Conservation (phyloP, 169 alveolate species). For the Besnoitia besnoiti region DNA sequence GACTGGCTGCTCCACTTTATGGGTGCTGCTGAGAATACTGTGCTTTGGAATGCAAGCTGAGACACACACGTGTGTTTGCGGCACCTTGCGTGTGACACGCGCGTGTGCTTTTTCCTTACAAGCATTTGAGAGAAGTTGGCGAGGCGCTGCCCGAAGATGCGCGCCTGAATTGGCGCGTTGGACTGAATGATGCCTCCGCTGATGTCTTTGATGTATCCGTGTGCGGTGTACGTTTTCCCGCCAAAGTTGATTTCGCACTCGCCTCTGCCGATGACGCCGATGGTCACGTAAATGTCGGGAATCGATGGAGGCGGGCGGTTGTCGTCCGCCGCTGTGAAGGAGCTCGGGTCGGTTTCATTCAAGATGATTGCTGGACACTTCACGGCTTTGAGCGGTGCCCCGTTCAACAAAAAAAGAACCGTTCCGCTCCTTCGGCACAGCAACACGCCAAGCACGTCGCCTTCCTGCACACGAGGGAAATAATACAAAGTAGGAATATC, state of each 20-base stretch:
- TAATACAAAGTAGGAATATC: background rate
- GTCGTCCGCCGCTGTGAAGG: background rate
- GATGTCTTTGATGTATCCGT: constrained; percentile 41
- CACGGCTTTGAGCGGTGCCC: constrained; percentile 43
- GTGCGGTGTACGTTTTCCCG: constrained; percentile 30
- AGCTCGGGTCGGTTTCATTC: constrained; percentile 31
- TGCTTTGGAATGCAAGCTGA: too few species aligned
- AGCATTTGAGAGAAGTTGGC: constrained; percentile 55
- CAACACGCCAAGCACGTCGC: constrained; percentile 57
- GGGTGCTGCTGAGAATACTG: too few species aligned
- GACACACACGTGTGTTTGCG: too few species aligned
- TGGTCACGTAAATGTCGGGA: constrained; percentile 42
- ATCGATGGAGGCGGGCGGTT: background rate
- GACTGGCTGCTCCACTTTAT: too few species aligned
- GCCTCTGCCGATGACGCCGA: constrained; percentile 52
- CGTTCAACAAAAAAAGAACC: constrained; percentile 41
- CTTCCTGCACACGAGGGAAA: constrained; percentile 36
- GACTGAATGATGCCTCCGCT: constrained; percentile 42
- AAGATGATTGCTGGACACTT: constrained; percentile 18
- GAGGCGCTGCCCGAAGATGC: constrained; percentile 52
- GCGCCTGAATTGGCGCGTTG: constrained; percentile 47
- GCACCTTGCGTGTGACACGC: too few species aligned
- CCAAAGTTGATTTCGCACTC: constrained; percentile 57
- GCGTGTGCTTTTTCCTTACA: too few species aligned
- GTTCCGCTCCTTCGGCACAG: constrained; percentile 49